Evolutionary conservation across 2,329 filamentous ascomycete species (phyloP).

Genomic region (Fusarium anthophilum): DNA sequence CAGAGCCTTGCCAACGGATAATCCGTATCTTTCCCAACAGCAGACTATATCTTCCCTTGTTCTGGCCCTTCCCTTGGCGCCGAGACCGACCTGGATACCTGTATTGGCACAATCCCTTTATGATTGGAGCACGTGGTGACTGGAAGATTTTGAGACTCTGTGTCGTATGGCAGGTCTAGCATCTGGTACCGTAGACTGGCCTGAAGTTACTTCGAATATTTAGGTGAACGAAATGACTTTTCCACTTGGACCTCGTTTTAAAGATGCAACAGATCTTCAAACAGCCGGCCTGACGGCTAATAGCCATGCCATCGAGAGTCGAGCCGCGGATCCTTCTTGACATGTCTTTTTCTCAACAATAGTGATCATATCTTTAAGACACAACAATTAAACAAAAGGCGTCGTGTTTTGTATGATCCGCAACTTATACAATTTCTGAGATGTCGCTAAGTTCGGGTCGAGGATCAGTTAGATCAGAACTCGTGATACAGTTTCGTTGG

Average conservation of each 20-base stretch:
- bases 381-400: neutral
- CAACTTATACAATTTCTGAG: neutral
- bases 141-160: neutral
- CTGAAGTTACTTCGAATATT: too few species aligned
- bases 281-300: too few species aligned
- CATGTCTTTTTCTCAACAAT: neutral
- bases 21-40: neutral
- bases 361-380: neutral
- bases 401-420: too few species aligned
- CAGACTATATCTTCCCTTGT: neutral
- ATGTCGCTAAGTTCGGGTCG: too few species aligned
- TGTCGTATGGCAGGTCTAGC: too few species aligned
- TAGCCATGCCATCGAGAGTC: neutral
- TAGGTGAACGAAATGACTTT: neutral
- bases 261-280: neutral
- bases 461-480: neutral
- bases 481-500: too few species aligned
- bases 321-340: neutral
- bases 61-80: neutral
- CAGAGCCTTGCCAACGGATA: conserved; percentile 31
- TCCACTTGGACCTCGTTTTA: too few species aligned
- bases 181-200: neutral
- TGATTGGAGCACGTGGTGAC: neutral
- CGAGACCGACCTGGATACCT: neutral
- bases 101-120: neutral